phyloP scores from a whole-genome alignment of 2,329 filamentous ascomycete species.

The Fusarium sp. region DNA sequence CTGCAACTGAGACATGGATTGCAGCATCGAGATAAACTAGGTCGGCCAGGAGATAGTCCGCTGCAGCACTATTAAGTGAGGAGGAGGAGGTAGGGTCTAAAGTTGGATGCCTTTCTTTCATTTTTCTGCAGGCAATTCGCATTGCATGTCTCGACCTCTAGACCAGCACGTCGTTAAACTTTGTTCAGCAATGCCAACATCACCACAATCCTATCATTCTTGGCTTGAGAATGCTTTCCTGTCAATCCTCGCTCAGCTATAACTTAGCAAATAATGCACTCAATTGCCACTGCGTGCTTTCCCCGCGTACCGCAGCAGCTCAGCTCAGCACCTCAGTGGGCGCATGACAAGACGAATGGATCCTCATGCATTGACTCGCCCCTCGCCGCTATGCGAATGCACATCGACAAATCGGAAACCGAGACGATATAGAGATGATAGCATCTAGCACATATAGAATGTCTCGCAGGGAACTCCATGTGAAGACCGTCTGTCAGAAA shows the following conservation, averaged over 20 bases:
- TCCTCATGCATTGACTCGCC: constrained; percentile 17
- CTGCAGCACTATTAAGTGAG: neutral
- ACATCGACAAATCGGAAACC: constrained; percentile 17
- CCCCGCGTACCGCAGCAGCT: neutral
- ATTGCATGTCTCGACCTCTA: neutral
- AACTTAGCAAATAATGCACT: neutral
- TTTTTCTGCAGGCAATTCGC: neutral
- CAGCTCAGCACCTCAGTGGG: neutral
- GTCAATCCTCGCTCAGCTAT: neutral
- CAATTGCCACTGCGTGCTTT: neutral
- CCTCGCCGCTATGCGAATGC: constrained; percentile 12
- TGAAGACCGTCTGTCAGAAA: constrained; percentile 3
- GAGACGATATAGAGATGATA: constrained; percentile 2
- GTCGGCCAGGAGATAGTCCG: neutral
- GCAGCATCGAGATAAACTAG: neutral
- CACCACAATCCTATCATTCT: neutral
- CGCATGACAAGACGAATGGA: constrained; percentile 13
- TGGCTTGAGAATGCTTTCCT: neutral
- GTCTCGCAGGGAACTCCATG: constrained; percentile 21
- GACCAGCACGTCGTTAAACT: neutral
- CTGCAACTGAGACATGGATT: neutral
- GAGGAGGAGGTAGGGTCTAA: neutral
- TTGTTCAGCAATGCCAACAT: neutral
- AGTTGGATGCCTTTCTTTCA: neutral
- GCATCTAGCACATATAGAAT: constrained; percentile 13